These are phyloP conservation scores for Suhomyces chickasaworum DNA, from an alignment of 1,139 yeast species.

Conservation along the genomic window DNA sequence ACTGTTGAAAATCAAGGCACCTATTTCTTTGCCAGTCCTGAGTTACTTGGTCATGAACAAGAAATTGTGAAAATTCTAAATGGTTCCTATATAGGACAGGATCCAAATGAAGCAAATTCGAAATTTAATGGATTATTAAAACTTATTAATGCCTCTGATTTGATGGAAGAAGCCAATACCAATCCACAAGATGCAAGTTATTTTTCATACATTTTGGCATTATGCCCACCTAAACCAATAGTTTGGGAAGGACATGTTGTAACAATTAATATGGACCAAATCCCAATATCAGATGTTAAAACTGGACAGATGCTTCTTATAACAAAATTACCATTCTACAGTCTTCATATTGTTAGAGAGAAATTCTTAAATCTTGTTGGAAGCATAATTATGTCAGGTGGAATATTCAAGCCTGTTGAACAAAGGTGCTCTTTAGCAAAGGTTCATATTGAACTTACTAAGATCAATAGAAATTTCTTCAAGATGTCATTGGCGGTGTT, in stretches of 20 bases:
- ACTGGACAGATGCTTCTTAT: conserved; percentile 74
- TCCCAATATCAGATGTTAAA: conserved; percentile 52
- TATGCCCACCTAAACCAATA: conserved; percentile 82
- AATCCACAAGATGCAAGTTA: conserved; percentile 30
- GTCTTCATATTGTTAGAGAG: conserved; percentile 39
- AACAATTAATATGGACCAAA: conserved; percentile 51
- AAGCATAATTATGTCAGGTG: conserved; percentile 52
- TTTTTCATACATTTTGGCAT: conserved; percentile 66
- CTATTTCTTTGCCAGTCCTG: conserved; percentile 69
- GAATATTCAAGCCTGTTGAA: conserved; percentile 45
- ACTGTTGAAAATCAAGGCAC: conserved; percentile 74
- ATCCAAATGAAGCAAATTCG: conserved; percentile 29
- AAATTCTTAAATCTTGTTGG: conserved; percentile 55
- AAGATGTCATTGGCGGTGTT: conserved; percentile 69
- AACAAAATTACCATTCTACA: conserved; percentile 47
- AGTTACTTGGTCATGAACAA: conserved; percentile 47
- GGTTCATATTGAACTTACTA: conserved; percentile 74
- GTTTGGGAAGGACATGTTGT: conserved; percentile 88
- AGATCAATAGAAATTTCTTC: conserved; percentile 68
- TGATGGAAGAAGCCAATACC: background rate
- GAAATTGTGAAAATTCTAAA: conserved; percentile 47
- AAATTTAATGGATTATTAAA: conserved; percentile 38
- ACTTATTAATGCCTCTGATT: conserved; percentile 12
- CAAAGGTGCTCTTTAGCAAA: conserved; percentile 71
- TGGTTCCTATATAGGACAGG: conserved; percentile 47